A percentile compares a stretch with the other conserved stretches of the same genome.
Conservation (phyloP, 2,329 filamentous ascomycete genomes). For the Bretziella fagacearum region DNA sequence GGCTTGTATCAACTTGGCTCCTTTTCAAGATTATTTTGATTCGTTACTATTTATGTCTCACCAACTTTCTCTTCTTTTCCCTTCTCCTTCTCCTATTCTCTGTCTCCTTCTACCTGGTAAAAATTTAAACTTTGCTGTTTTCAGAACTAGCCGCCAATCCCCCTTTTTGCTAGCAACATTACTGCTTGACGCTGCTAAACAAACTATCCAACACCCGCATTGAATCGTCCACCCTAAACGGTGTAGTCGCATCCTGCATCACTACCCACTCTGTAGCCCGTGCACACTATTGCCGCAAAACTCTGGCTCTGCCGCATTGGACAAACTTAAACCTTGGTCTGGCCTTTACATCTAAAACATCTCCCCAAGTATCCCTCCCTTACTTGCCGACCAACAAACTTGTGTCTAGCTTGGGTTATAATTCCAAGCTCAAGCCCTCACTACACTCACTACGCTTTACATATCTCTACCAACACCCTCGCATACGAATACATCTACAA, state of each 20-base stretch:
- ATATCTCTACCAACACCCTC: no score
- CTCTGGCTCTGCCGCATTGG: slow-evolving; percentile 5
- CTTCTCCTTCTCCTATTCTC: neutral
- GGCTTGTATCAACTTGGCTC: no score
- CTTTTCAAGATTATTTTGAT: no score
- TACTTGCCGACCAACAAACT: no score
- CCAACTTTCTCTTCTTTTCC: neutral
- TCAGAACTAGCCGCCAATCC: neutral
- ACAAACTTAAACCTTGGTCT: slow-evolving; percentile 2
- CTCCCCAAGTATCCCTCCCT: no score
- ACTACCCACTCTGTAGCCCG: neutral
- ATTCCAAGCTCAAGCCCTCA: no score
- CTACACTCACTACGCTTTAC: no score
- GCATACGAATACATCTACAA: neutral
- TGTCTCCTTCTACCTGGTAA: neutral
- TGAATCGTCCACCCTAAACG: slow-evolving; percentile 1
- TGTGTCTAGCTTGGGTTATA: no score
- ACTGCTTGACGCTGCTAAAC: neutral
- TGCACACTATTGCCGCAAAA: slow-evolving; percentile 5
- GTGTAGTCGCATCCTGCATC: neutral
- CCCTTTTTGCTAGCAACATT: slow-evolving; percentile 1
- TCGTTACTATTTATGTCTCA: no score
- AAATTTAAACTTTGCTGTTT: neutral
- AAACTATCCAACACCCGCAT: neutral
- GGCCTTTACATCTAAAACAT: no score